Conservation (phyloP, 352 stramenopile genomes). For the Pythium phragmitis region DNA sequence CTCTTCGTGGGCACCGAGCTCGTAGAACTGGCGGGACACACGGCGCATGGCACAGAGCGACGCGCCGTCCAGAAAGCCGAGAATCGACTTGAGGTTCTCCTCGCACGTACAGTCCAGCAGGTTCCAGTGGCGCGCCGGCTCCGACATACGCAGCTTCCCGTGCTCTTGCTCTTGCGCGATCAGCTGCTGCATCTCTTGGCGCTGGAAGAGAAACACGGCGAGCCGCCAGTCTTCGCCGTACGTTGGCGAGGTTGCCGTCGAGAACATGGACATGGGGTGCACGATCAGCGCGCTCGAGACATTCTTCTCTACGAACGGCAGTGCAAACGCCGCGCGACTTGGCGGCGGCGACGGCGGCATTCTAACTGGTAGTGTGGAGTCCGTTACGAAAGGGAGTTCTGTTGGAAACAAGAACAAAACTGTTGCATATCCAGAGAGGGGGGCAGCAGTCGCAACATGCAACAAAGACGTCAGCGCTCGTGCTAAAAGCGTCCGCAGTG, state of each 20-base stretch:
- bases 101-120: slow-evolving; percentile 78
- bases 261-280: slow-evolving; percentile 57
- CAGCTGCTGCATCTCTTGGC: slow-evolving; percentile 37
- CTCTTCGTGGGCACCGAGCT: slow-evolving; percentile 51
- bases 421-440: background rate
- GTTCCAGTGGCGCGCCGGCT: slow-evolving; percentile 3
- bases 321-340: slow-evolving; percentile 3
- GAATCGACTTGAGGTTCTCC: slow-evolving; percentile 59
- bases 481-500: background rate
- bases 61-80: slow-evolving; percentile 67
- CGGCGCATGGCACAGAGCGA: slow-evolving; percentile 58
- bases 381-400: no score
- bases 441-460: background rate
- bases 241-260: slow-evolving; percentile 29
- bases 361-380: background rate
- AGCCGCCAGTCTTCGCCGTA: slow-evolving; percentile 42
- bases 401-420: background rate
- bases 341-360: background rate
- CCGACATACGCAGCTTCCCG: background rate
- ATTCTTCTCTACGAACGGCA: background rate
- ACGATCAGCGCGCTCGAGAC: slow-evolving; percentile 54
- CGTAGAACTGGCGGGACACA: slow-evolving; percentile 58
- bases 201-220: slow-evolving; percentile 32
- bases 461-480: slow-evolving; percentile 2
- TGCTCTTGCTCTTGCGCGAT: slow-evolving; percentile 26